Evolutionary conservation across 2,329 filamentous ascomycete genomes (phyloP).

Genomic region (Aspergillus proliferans): DNA sequence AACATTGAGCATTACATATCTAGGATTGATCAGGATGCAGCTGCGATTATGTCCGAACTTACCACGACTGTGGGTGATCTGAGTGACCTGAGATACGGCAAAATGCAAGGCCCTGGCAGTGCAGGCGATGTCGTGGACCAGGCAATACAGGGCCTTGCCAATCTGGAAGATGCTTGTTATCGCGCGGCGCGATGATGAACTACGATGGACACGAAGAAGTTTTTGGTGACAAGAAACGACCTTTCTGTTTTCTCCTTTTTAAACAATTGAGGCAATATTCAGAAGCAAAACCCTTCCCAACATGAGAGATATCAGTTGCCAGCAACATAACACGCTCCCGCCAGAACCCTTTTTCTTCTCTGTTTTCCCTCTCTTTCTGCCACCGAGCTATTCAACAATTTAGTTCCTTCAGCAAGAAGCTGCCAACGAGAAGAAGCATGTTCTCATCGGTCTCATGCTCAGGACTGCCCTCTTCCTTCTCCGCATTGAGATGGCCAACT

Average conservation of each 20-base stretch:
- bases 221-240: not conserved
- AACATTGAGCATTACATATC: constrained; percentile 64
- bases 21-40: constrained; percentile 59
- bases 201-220: not conserved
- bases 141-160: constrained; percentile 59
- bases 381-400: constrained; percentile 1
- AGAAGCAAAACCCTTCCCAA: not conserved
- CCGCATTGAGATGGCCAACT: constrained; percentile 10
- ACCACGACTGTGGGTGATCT: constrained; percentile 63
- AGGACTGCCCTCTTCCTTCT: not conserved
- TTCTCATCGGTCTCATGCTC: constrained; percentile 5
- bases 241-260: too few relatives aligned
- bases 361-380: not conserved
- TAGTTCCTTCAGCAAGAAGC: constrained; percentile 11
- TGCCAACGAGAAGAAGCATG: constrained; percentile 10
- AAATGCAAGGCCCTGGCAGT: constrained; percentile 49
- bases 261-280: not conserved
- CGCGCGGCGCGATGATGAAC: constrained; percentile 10
- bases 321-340: too few relatives aligned
- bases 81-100: constrained; percentile 78
- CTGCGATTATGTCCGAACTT: constrained; percentile 54
- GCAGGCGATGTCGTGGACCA: constrained; percentile 60
- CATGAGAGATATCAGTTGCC: not conserved
- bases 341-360: not conserved
- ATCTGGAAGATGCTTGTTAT: constrained; percentile 59